Base-by-base conservation (phyloP, 768 basidiomycete genomes). In the Kwoniella sp. region DNA sequence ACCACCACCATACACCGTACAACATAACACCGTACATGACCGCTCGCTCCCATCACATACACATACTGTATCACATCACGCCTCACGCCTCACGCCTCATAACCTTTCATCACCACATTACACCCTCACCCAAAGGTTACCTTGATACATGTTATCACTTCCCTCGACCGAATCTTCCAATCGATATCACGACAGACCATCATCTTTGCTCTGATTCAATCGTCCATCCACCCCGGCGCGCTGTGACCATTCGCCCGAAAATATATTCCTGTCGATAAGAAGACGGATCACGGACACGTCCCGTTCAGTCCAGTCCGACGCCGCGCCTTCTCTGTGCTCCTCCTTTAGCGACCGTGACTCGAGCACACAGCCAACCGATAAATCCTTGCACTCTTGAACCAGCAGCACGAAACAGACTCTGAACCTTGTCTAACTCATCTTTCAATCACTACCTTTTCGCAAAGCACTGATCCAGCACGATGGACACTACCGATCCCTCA, bases 401-500 rank as follows among this genome's bases (percentile, higher is more conserved):
- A 17, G 47, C 47, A 20, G 23, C 26, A 9, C 41, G 41, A 17
- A 17, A 23, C 25, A 51, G n/a, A n/a, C n/a, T n/a, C n/a, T n/a
- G n/a, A n/a, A n/a, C n/a, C 50, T 17, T 20, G 5, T 23, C 15
- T 48, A 48, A n/a, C n/a, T n/a, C n/a, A n/a, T 23, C 47, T 7
- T 5, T 48, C 47, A n/a, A n/a, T 20, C 7, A 5, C 20, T 48
- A 8, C 5, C 31, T 37, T 22, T 31, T 15, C 25, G 26, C 54
- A 34, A 37, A 13, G 34, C 34, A 3, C 20, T 45, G 41, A 45
- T 45, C 17, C 11, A 4, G 23, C 62, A 50, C 26, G 58, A 77
- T 75, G 76, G 76, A 77, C 29, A 61, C 66, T n/a, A 74, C 71
- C 26, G 61, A 73, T 17, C 66, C 73, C 56, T 63, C 65, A 26